Base-by-base conservation (phyloP, 305 asterid genomes). In the Stenogyne calaminthoides region DNA sequence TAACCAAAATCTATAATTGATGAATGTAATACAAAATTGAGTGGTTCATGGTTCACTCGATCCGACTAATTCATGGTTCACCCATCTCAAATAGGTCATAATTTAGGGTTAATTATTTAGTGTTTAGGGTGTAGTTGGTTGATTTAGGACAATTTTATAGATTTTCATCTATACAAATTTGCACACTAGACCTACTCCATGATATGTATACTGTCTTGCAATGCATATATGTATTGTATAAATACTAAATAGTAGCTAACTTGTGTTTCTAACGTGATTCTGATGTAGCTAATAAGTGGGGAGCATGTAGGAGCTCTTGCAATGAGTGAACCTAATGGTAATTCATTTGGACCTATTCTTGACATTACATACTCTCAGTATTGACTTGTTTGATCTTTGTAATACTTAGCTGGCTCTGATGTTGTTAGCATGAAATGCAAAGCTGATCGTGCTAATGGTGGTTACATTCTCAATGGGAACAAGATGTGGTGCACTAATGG, bases 401-500 rank as follows among this genome's bases (percentile, higher is more conserved):
- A 16, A 68, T 73, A 64, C 70, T 52, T 70, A 95, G 99, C 99
- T 82, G 99, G 98, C 18, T 95, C 99, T 57, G 99, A 95, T 85
- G 97, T 92, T 37, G 90, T 92, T 74, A 85, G 96, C 88, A 95
- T 95, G 99, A 92, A 91, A 84, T 95, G 99, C 88, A 89, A 77
- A 84, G 99, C 99, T 78, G 99, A 89, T 64, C 92, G 85, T 80
- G 76, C 83, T 83, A 87, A 88, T 78, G 99, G 95, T 63, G 98
- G 99, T 69, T 95, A 88, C 78, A 71, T 92, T 82, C 82, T 95
- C 37, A 95, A 92, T 78, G 99, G 99, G 79, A 95, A 90, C 82
- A 95, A 95, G 84, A 95, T 95, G 99, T 95, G 98, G 99, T 95
- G 99, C 90, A 95, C 99, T 49, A 95, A 95, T 83, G 98, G 99